Evolutionary conservation across 495 filamentous ascomycete genomes (phyloP).

Genomic region (Darksidea phi): DNA sequence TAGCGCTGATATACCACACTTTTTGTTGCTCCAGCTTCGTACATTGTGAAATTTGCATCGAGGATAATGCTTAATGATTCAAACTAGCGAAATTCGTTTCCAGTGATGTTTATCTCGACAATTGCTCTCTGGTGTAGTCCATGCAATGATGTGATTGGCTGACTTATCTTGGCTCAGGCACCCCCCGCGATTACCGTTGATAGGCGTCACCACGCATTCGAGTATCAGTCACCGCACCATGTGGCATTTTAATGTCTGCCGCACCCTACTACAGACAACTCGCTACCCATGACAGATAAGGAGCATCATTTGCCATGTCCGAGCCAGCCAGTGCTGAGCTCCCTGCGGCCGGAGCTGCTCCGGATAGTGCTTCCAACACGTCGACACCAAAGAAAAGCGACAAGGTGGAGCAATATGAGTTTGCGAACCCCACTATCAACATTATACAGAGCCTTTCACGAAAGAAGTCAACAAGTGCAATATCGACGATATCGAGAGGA

Average conservation of each 20-base stretch:
- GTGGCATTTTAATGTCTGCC: not conserved
- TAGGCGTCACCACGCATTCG: not conserved
- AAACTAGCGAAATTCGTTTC: no score
- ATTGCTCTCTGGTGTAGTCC: no score
- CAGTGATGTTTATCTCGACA: no score
- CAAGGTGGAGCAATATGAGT: constrained; percentile 28
- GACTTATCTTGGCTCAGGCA: not conserved
- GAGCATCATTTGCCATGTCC: constrained; percentile 9
- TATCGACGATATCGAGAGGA: constrained; percentile 23
- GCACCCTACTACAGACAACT: not conserved
- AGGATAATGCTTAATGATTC: no score
- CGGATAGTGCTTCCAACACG: constrained; percentile 1
- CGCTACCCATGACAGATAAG: constrained; percentile 1
- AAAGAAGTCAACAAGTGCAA: constrained; percentile 4
- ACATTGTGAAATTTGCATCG: no score
- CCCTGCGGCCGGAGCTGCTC: not conserved
- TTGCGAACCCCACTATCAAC: constrained; percentile 27
- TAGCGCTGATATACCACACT: no score
- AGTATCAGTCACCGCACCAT: not conserved
- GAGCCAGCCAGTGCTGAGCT: constrained; percentile 15
- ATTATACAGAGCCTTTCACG: constrained; percentile 17
- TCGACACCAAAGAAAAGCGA: constrained; percentile 3
- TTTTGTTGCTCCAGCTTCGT: no score
- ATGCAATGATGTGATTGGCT: not conserved
- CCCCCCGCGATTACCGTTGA: not conserved